Evolutionary conservation across 805 yeast species (phyloP), one percentile per base, ranked within the genome.

Genomic region (Saccharomycopsis selenospora): DNA sequence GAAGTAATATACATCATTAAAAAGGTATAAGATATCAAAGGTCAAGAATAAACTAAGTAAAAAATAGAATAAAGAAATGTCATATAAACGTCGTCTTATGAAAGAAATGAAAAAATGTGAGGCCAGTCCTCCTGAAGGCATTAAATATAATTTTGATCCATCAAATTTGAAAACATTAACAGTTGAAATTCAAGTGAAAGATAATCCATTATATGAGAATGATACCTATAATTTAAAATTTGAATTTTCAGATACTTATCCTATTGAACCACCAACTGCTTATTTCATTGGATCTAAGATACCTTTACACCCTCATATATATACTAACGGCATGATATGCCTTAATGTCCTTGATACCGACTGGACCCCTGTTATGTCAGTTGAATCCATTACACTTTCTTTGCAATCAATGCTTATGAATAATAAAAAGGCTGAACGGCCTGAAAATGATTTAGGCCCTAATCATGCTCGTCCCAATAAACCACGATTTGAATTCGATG

Each of bases 291-390:
- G 48, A 2, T 1, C 52, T 50, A 1, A 56, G 58, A 72, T 83
- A 3, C 91, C 91, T 1, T 56, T 81, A 2, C 89, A 83, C 58
- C 91, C 91, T 0, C 91, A 83, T 58, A 70, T 83, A 2, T 83
- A 83, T 58, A 73, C 82, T 27, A 84, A 84, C 57, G 91, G 90
- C 1, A 90, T 84, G 57, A 83, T 83, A n/a, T 83, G 91, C 59
- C 65, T 83, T 18, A 78, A 83, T 57, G 63, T 84, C 1, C 63
- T 83, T 30, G 87, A 84, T 2, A 71, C 71, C 17, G 82, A 74
- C 38, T 81, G 87, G 87, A 70, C 84, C 0, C 85, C 87, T 0
- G 52, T 56, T 0, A 63, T 60, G 17, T 53, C 58, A 0, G 61
- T 79, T 1, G 71, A 70, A 36, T 65, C 75, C 1, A 62, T 77